Evolutionary conservation across 2,329 filamentous ascomycete genomes (phyloP), one percentile per base, ranked within the genome.

Genomic region (Tolypocladium capitatum): DNA sequence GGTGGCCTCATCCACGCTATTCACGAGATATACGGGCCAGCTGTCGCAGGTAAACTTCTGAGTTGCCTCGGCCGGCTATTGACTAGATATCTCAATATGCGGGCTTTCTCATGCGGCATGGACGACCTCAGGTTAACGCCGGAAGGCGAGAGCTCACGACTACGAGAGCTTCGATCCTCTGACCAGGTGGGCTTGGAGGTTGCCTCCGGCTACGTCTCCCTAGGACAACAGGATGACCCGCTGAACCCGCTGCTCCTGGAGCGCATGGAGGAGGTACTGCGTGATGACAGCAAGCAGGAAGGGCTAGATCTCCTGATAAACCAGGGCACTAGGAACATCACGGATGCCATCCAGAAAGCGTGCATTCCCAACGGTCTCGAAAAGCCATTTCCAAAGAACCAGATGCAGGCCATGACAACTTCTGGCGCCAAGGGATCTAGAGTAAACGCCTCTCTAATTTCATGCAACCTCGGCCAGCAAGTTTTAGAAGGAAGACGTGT

Each of bases 401-500:
- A 97, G 68, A 98, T 98, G 91, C 92, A 98, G 72, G 81, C 86
- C 54, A 98, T 98, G 92, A 98, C 92, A 21, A 85, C 84, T 14
- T 96, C 92, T 48, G 92, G 92, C 64, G 92, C 92, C 46, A 98
- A 98, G 70, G 92, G 92, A 62, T 85, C 80, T 47, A 73, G 79
- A 58, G 92, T 98, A 66, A 98, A 98, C 63, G 92, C 92, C 45
- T 96, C 94, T 59, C 80, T 96, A 51, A 98, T 98, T 64, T 97
- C 91, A 27, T 97, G 91, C 66, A 96, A 98, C 61, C 76, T 98
- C 36, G 92, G 92, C 46, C 92, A 98, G 62, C 92, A 98, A 63
- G 88, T 95, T 69, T 68, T 98, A 58, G 92, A 98, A 74, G 90
- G 92, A 61, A 81, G 91, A 49, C 80, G 92, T 70, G 94, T 98